Evolutionary conservation across 805 yeast genomes (phyloP).

Genomic region (Hagleromyces aurorensis): DNA sequence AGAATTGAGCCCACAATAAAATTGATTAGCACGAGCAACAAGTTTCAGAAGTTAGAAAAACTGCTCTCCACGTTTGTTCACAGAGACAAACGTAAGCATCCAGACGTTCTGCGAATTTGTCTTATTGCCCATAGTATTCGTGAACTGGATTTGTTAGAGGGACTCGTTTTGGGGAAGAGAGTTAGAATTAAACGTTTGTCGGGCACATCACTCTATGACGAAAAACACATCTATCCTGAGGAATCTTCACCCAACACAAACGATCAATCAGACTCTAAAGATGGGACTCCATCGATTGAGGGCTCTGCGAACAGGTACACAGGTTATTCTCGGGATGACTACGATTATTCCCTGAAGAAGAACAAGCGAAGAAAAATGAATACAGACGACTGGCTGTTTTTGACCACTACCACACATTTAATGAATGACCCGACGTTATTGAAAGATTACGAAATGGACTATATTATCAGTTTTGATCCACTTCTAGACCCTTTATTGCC

Average conservation of each 20-base stretch:
- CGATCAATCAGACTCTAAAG: constrained; percentile 6
- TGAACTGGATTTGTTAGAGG: constrained; percentile 73
- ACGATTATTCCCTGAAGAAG: constrained; percentile 18
- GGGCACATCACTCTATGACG: constrained; percentile 49
- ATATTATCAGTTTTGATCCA: constrained; percentile 44
- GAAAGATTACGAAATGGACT: constrained; percentile 34
- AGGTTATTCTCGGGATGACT: constrained; percentile 23
- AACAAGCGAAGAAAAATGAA: constrained; percentile 9
- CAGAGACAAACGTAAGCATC: constrained; percentile 10
- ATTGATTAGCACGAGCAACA: constrained; percentile 48
- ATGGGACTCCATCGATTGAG: constrained; percentile 7
- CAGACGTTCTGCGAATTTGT: constrained; percentile 20
- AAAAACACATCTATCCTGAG: constrained; percentile 14
- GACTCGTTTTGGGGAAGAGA: constrained; percentile 63
- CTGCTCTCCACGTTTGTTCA: constrained; percentile 27
- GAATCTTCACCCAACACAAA: constrained; percentile 1
- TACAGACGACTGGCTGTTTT: constrained; percentile 32
- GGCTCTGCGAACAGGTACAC: constrained; percentile 12
- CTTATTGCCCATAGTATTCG: constrained; percentile 55
- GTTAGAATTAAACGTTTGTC: constrained; percentile 60
- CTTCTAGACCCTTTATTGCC: constrained; percentile 28
- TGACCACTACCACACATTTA: constrained; percentile 41
- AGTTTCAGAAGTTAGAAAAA: constrained; percentile 47
- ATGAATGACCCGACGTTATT: constrained; percentile 27
- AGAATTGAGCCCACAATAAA: constrained; percentile 57